Percentiles rank a stretch among this genome's conserved stretches.
phyloP scores from a whole-genome alignment of 768 basidiomycete genomes.

The Hygrocybe punicea region DNA sequence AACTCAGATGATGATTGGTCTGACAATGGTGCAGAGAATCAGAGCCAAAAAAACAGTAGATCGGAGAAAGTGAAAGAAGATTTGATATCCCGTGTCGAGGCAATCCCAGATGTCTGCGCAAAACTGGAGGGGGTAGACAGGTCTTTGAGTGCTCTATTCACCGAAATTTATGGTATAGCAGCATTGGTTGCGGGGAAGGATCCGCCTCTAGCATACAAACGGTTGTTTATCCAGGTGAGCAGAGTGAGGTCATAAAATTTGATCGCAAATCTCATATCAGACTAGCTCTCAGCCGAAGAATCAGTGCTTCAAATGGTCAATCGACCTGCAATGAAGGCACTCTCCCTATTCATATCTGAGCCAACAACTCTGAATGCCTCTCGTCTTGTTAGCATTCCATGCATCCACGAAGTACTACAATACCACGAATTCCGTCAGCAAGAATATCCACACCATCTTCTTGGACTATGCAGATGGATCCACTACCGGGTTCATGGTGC shows the following conservation, averaged over 20 bases:
- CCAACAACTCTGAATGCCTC: constrained; percentile 5
- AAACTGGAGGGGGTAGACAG: not conserved
- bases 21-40: not conserved
- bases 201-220: not conserved
- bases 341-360: constrained; percentile 6
- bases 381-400: constrained; percentile 11
- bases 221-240: constrained; percentile 11
- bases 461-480: constrained; percentile 13
- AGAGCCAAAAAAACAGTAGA: not conserved
- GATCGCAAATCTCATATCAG: too few relatives aligned
- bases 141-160: constrained; percentile 5
- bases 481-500: not conserved
- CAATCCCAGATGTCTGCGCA: not conserved
- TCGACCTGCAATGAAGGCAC: constrained; percentile 6
- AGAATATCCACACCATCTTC: not conserved
- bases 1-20: constrained; percentile 1
- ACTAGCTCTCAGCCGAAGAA: constrained; percentile 20
- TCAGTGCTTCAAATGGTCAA: constrained; percentile 21
- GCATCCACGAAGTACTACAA: constrained; percentile 10
- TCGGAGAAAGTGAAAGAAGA: not conserved
- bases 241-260: not conserved
- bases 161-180: constrained; percentile 1
- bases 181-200: not conserved
- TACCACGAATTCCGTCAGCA: constrained; percentile 9
- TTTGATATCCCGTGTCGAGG: not conserved